A percentile compares a stretch with the other conserved stretches of the same genome.
Conservation (phyloP, 805 yeast genomes). For the Starmerella floricola region DNA sequence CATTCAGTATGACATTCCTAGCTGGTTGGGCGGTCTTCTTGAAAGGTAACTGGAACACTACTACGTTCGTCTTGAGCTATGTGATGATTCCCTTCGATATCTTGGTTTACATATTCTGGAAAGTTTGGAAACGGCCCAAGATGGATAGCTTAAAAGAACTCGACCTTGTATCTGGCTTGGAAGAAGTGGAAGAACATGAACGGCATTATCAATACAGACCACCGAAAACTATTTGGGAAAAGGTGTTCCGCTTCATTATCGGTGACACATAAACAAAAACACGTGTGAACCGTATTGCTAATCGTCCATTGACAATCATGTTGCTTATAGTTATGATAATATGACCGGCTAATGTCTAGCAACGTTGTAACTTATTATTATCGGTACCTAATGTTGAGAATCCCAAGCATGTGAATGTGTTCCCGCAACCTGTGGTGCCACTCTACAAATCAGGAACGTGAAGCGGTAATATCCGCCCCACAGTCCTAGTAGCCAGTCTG, state of each 20-base stretch:
- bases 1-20: conserved; percentile 42
- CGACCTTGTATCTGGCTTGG: conserved; percentile 43
- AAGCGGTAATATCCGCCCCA: no score
- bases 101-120: conserved; percentile 41
- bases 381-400: no score
- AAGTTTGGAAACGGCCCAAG: conserved; percentile 39
- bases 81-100: conserved; percentile 54
- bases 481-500: no score
- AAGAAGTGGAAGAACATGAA: conserved; percentile 51
- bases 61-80: conserved; percentile 56
- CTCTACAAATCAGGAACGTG: no score
- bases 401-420: no score
- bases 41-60: conserved; percentile 51
- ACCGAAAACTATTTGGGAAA: conserved; percentile 50
- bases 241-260: conserved; percentile 13
- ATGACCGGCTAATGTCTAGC: no score
- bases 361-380: no score
- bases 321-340: no score
- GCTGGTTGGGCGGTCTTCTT: conserved; percentile 63
- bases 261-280: conserved; percentile 20
- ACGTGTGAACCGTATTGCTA: no score
- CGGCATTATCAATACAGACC: conserved; percentile 10
- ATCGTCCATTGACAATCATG: no score
- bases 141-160: conserved; percentile 37
- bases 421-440: no score